Conservation (phyloP, 352 stramenopile genomes). For the Pilasporangium apinafurcum region DNA sequence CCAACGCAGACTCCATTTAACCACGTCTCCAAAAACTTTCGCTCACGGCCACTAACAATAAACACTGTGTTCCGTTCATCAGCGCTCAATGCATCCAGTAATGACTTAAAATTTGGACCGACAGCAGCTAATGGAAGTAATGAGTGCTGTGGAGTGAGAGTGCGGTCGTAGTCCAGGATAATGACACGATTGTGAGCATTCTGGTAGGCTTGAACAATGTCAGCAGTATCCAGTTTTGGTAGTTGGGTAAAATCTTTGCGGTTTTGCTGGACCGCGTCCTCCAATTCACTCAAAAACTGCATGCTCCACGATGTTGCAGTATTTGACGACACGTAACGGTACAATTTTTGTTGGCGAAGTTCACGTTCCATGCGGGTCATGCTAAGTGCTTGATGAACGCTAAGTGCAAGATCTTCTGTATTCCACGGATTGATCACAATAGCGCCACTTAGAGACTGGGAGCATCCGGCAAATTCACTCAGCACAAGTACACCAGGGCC, state of each 20-base stretch:
- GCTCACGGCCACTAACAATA: conserved; percentile 68
- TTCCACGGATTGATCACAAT: conserved; percentile 87
- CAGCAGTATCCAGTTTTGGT: conserved; percentile 49
- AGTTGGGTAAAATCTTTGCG: conserved; percentile 35
- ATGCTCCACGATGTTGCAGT: conserved; percentile 81
- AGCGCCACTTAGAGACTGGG: conserved; percentile 80
- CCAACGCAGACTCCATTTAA: conserved; percentile 65
- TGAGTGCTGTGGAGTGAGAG: conserved; percentile 69
- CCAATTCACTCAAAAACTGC: conserved; percentile 71
- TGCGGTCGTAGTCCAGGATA: conserved; percentile 87
- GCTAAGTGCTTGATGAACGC: conserved; percentile 77
- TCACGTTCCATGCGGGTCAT: conserved; percentile 81
- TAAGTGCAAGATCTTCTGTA: conserved; percentile 77
- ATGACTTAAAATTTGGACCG: conserved; percentile 65
- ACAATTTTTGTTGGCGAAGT: conserved; percentile 87
- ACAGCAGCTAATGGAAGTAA: conserved; percentile 75
- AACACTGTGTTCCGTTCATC: conserved; percentile 74
- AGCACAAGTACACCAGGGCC: conserved; percentile 82
- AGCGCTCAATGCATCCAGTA: conserved; percentile 61
- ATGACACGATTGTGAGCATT: conserved; percentile 76
- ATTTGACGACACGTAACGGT: conserved; percentile 84
- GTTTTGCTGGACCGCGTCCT: conserved; percentile 55
- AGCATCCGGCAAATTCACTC: conserved; percentile 86
- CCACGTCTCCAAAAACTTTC: conserved; percentile 89
- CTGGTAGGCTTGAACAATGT: conserved; percentile 61